Base-by-base conservation (phyloP, 2,329 filamentous ascomycete species). In the Paracamarosporium sp. region DNA sequence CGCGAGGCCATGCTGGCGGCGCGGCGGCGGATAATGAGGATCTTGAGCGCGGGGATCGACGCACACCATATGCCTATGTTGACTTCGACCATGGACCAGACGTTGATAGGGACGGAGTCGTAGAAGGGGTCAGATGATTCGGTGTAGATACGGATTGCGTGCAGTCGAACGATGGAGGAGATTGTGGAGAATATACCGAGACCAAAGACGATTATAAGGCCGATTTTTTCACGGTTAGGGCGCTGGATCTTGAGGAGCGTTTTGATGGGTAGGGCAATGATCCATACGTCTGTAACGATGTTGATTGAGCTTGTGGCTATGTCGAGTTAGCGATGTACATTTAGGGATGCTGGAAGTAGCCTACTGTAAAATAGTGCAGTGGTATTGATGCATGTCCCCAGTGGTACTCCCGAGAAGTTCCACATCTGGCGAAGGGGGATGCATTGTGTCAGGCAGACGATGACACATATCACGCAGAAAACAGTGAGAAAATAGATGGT, bases 61-160 rank as follows among this genome's bases (percentile, higher is more conserved):
- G 90, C 93, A 71, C 92, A 96, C 53, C 91, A 88, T 64, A 97
- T 93, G 22, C 92, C 93, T 2, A 96, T 83, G 64, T 96, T 94
- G 68, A 96, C 91, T 76, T 97, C 93, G 57, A 97, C 86, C 31
- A 90, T 90, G 22, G 90, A 93, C 93, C 93, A 97, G 88, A 96
- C 92, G 68, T 96, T 89, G 0, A 92, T 90, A n/a, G 92, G 80
- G 0, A 91, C 91, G 1, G 90, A 89, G 71, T 94, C 92, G 87
- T 82, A 86, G 51, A 82, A 82, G 50, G 85, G 82, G 62, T 86
- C 84, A 2, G 76, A 76, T 8, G 75, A 74, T 13, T 78, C 73
- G 35, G 67, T 73, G 43, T 71, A 73, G 41, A 77, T 78, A 24
- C 78, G 65, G 28, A 71, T 66, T 74, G 78, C 54, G 74, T 80